phyloP scores from a whole-genome alignment of 1,284 basidiomycete genomes.

The Pseudozyma tsukubaensis region DNA sequence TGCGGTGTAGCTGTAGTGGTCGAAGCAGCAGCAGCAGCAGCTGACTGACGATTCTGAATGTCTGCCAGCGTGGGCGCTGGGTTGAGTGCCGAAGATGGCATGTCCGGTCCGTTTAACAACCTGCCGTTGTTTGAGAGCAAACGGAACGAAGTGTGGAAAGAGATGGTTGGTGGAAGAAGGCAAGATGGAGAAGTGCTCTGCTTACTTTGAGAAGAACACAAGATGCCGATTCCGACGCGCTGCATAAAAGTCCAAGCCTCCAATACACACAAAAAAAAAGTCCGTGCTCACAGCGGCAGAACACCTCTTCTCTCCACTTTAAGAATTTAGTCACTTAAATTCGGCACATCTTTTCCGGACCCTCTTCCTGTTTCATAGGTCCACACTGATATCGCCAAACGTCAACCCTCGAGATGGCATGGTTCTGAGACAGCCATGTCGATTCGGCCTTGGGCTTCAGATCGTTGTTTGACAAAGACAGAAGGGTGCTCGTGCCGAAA shows the following conservation, averaged over 20 bases:
- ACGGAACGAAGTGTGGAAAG: not conserved
- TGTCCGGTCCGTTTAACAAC: not conserved
- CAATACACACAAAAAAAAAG: conserved; percentile 4
- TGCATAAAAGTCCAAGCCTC: no score
- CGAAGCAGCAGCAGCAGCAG: not conserved
- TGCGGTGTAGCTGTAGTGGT: conserved; percentile 8
- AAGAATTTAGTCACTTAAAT: not conserved
- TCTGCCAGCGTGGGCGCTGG: conserved; percentile 31
- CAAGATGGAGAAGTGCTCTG: not conserved
- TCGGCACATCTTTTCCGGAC: not conserved
- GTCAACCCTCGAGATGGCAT: no score
- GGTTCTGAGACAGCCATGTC: no score
- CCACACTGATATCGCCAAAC: no score
- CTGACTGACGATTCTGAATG: conserved; percentile 13
- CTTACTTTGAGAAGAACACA: not conserved
- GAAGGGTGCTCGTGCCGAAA: no score
- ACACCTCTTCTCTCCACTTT: not conserved
- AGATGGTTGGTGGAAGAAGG: not conserved
- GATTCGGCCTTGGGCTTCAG: no score
- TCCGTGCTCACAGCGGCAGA: conserved; percentile 16
- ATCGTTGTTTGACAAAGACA: no score
- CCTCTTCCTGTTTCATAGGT: not conserved
- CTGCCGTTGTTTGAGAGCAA: not conserved
- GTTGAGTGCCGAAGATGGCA: conserved; percentile 43
- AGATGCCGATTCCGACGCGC: no score